Evolutionary conservation across 169 alveolate genomes (phyloP), one percentile per base, ranked within the genome.

Genomic region (Toxoplasma gondii): DNA sequence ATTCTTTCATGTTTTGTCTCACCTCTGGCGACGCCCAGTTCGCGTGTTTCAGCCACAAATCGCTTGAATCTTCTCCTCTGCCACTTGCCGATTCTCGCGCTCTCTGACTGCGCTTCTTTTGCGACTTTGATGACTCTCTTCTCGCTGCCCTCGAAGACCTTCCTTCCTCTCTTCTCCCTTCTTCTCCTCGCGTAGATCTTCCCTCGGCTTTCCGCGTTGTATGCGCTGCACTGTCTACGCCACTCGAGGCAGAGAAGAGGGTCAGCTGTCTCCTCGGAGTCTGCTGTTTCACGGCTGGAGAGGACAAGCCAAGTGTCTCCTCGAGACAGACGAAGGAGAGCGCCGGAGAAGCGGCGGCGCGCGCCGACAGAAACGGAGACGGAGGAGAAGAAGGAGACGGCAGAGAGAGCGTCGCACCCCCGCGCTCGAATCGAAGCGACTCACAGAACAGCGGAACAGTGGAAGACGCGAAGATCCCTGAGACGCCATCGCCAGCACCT

Each of bases 1-100:
- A 4, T 49, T 49, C 58, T 49, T 12, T 4, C 58, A 49, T 12
- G 58, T 12, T 12, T 12, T 49, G 58, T 49, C 74, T 16, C 29
- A 64, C 74, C 74, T 64, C 74, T 4, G 74, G 74, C 74, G 74
- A 64, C n/a, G 74, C 74, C 74, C 74, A 64, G 74, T 64, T 64
- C 34, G 22, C 34, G 74, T 31, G 74, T 27, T 64, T 16, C 74
- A 64, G 74, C 74, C 74, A 64, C 34, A 31, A 16, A 27, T 1
- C 29, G 74, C 1, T 1, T 27, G 7, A 16, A 1, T 64, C 74
- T 4, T 64, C n/a, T 64, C 31, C 74, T 1, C 31, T 27, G 34
- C 9, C 9, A 31, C 22, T 31, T 12, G 58, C 12, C 58, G 4
- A 7, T 49, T 49, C 58, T 49, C 12, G 4, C 12, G 58, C 4